Evolutionary conservation across 202 grass and related monocot species (phyloP), one percentile per base, ranked within the genome.

Genomic region (Schoenoplectus tabernaemontani): DNA sequence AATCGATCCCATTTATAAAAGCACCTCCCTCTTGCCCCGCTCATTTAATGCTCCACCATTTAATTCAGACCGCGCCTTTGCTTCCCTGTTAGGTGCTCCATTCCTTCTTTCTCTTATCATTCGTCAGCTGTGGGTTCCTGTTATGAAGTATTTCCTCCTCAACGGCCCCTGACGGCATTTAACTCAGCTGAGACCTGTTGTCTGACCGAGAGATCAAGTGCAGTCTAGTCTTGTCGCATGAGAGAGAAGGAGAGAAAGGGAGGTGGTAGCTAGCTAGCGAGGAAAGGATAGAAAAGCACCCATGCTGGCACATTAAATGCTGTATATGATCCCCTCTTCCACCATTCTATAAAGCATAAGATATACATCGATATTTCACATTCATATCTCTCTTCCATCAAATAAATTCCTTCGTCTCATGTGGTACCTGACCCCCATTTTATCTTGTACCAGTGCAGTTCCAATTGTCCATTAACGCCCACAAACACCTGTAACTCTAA

Each of bases 31-130:
- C 84, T 76, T 76, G 79, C 74, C 72, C 78, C 78, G 3, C 13
- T 59, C 91, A 89, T 87, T 93, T 51, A 93, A 86, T 93, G 77
- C 77, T n/a, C n/a, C n/a, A n/a, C 56, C 16, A 78, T 68, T 87
- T 39, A 87, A 44, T 84, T 70, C 47, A 87, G 77, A 62, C 66
- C 76, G 53, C 37, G 34, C 48, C 56, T 84, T 76, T 68, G 58
- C 76, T 63, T 56, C 66, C 36, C 63, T 47, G 84, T 82, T 89
- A 79, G 86, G 84, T 93, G 85, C 36, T 86, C 79, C 33, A 59
- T 36, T 59, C 11, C 74, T 26, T 20, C 24, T 54, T 51, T 33
- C 51, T 69, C 30, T 13, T 43, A 54, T 59, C 69, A 62, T 76
- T 83, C 0, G 68, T 46, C 19, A 62, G 10, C n/a, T 42, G 10